A percentile compares a stretch with the other conserved stretches of the same genome.
These are phyloP conservation scores for Microdochium paspali DNA, from an alignment of 2,329 filamentous ascomycete genomes.

Conservation along the genomic window DNA sequence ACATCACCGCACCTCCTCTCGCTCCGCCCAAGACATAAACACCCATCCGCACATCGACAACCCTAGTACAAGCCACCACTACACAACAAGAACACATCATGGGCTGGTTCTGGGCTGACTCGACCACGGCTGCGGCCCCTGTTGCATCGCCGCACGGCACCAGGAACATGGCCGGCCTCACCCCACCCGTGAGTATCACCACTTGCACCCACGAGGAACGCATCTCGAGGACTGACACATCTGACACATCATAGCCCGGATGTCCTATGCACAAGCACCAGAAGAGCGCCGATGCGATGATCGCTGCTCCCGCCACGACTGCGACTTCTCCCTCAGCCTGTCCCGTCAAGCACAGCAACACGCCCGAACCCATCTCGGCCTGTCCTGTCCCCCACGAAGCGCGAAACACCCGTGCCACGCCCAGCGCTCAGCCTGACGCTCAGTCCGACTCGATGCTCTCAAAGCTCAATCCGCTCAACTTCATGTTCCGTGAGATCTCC, in stretches of 20 bases:
- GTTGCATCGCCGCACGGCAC: constrained; percentile 3
- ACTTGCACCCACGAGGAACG: not conserved
- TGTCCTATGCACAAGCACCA: constrained; percentile 47
- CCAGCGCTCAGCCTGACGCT: constrained; percentile 14
- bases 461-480: constrained; percentile 68
- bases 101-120: constrained; percentile 58
- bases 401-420: constrained; percentile 12
- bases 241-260: constrained; percentile 26
- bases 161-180: constrained; percentile 3
- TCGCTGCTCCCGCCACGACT: constrained; percentile 5
- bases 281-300: constrained; percentile 38
- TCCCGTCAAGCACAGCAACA: constrained; percentile 16
- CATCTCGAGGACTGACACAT: too few relatives aligned
- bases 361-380: constrained; percentile 22
- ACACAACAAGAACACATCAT: constrained; percentile 23
- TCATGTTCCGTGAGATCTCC: constrained; percentile 85
- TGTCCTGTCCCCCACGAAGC: constrained; percentile 36
- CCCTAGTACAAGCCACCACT: not conserved
- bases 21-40: not conserved
- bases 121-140: constrained; percentile 18
- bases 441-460: constrained; percentile 39
- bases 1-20: not conserved
- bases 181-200: constrained; percentile 9
- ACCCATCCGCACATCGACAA: not conserved
- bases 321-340: constrained; percentile 14